Base-by-base conservation (phyloP, 2,329 filamentous ascomycete genomes). In the Fusarium bactridioides region DNA sequence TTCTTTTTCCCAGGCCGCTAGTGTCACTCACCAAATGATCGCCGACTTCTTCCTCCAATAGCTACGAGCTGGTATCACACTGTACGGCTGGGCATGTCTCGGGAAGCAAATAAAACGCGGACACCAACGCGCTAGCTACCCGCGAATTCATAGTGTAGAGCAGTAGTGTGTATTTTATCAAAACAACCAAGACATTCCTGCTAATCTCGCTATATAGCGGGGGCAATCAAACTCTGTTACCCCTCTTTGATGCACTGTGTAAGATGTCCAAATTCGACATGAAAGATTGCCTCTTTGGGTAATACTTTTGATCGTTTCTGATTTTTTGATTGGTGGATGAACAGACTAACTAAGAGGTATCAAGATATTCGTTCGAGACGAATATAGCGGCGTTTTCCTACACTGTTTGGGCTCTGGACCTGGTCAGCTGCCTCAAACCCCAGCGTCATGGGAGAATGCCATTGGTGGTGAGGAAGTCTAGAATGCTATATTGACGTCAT, bases 261-360 rank as follows among this genome's bases (percentile, higher is more conserved):
- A 5, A 7, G 12, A 10, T n/a, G 1, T 4, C 6, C 23, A 21
- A 54, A 40, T 54, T 54, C 31, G n/a, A 23, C 18, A 3, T 23
- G 29, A 16, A 0, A 11, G 37, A 25, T 25, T 51, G 5, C 48
- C 12, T 51, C 29, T 51, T 51, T 35, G 48, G 31, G 48, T 10
- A 37, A 25, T 33, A 51, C 31, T 35, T 37, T 37, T 25, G 37
- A 37, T 35, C 0, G 9, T 23, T 19, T 19, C 16, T 19, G n/a
- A 21, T 51, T 37, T 37, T 51, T 21, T 33, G 6, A 51, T 51
- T 51, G 16, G 31, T 15, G 10, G 29, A 33, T 33, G 0, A 2
- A 2, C 0, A 8, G 1, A 0, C 21, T 9, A 33, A 33, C 29
- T 18, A 33, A 18, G 29, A 50, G 10, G 21, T 11, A 31, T 33